phyloP scores from a whole-genome alignment of 305 asterid genomes.

The Fraxinus nigra region DNA sequence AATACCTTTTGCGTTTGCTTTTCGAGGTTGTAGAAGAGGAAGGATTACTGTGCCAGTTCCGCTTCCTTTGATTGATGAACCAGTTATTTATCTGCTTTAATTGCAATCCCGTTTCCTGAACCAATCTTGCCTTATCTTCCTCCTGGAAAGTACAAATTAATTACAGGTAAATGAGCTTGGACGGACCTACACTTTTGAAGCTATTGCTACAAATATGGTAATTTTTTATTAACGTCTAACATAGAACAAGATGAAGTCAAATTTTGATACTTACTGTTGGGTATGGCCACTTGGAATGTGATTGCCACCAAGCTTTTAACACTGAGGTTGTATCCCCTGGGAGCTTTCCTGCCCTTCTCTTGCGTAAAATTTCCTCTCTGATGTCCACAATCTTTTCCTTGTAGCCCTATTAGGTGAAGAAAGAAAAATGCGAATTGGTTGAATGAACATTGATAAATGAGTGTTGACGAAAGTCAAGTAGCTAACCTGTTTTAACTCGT shows the following conservation, averaged over 20 bases:
- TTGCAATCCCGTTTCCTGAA: slow-evolving; percentile 58
- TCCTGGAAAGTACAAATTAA: slow-evolving; percentile 28
- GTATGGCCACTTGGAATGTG: slow-evolving; percentile 59
- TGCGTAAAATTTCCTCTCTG: slow-evolving; percentile 57
- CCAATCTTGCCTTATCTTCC: slow-evolving; percentile 57
- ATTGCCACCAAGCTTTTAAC: slow-evolving; percentile 54
- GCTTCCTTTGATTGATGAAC: slow-evolving; percentile 57
- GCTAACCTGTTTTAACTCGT: slow-evolving; percentile 49
- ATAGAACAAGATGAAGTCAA: background rate
- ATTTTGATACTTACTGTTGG: slow-evolving; percentile 40
- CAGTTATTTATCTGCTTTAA: slow-evolving; percentile 58
- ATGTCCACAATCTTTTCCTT: slow-evolving; percentile 61
- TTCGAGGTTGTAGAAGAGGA: slow-evolving; percentile 42
- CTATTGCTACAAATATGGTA: background rate
- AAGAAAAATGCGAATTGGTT: slow-evolving; percentile 2
- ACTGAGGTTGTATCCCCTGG: slow-evolving; percentile 60
- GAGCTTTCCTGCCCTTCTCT: slow-evolving; percentile 62
- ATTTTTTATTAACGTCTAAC: background rate
- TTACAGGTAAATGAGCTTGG: background rate
- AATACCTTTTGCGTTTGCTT: slow-evolving; percentile 51
- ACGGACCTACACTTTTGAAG: background rate
- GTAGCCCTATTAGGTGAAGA: slow-evolving; percentile 39
- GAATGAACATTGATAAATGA: background rate
- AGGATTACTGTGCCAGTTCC: slow-evolving; percentile 56
- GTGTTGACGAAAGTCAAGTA: background rate